Evolutionary conservation across 2,329 filamentous ascomycete genomes (phyloP).

Genomic region (Colletotrichum sp.): DNA sequence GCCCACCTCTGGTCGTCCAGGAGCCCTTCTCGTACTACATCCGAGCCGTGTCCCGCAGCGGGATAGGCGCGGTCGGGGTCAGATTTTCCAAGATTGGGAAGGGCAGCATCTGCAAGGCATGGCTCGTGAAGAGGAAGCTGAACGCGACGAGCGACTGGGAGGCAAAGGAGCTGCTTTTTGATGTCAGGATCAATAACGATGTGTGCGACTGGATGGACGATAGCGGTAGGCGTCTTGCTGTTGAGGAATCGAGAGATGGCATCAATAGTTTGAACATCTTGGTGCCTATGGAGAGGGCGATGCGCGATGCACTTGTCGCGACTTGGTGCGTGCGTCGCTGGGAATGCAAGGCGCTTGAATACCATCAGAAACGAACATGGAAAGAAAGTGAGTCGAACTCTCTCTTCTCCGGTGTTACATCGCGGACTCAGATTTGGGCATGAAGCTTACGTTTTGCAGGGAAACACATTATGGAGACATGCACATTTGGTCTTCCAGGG

Average conservation of each 20-base stretch:
- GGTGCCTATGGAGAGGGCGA: constrained; percentile 29
- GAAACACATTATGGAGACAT: constrained; percentile 12
- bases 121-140: constrained; percentile 5
- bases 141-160: constrained; percentile 22
- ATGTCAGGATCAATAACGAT: constrained; percentile 27
- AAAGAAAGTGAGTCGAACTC: not conserved
- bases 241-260: constrained; percentile 33
- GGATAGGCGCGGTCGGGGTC: not conserved
- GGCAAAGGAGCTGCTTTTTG: constrained; percentile 29
- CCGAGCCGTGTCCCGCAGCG: not conserved
- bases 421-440: accelerated
- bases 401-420: not conserved
- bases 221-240: constrained; percentile 28
- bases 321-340: constrained; percentile 40
- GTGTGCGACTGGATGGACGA: constrained; percentile 37
- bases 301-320: constrained; percentile 37
- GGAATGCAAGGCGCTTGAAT: constrained; percentile 31
- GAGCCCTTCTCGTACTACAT: constrained; percentile 35
- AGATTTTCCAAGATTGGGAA: not conserved
- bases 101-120: constrained; percentile 20
- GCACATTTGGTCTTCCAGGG: not conserved
- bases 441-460: not conserved
- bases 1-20: constrained; percentile 29
- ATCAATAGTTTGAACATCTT: constrained; percentile 34
- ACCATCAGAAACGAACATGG: constrained; percentile 4